Base-by-base conservation (phyloP, 2,329 filamentous ascomycete species). In the Curvularia hawaiiensis region DNA sequence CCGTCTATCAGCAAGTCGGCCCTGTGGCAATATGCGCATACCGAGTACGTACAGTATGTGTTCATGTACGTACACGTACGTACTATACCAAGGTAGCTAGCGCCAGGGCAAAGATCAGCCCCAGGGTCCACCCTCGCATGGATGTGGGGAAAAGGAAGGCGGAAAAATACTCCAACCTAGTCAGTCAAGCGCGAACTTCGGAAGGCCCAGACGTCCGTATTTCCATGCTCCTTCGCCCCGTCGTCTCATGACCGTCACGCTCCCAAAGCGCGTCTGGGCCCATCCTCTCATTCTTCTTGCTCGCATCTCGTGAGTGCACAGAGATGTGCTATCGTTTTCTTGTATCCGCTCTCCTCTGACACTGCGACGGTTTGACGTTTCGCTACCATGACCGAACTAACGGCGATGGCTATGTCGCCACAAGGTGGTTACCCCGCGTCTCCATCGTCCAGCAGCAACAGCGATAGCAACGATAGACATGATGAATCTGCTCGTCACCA, bases 181-280 rank as follows among this genome's bases (percentile, higher is more conserved):
- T 9, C 26, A 28, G 4, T 28, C 26, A 28, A 18, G 22, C n/a
- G 35, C 33, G 38, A 16, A 50, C 20, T 14, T 43, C 47, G 52
- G 52, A 51, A 51, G 22, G 52, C 52, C 52, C 52, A 55, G 39
- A 16, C 22, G 24, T 55, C 58, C 55, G 61, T 43, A 20, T 44
- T 41, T 56, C 48, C 52, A 38, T 18, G 35, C 31, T 14, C 41
- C 14, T 16, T 24, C 54, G 4, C 22, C 2, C 22, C 22, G 22
- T 24, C 40, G 53, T 61, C 61, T 58, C 60, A 63, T 65, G 62
- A 63, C 50, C 52, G 47, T 48, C 53, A 59, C 54, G 52, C 41
- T 16, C 12, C 3, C 8, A 38, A 16, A 11, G 30, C 30, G 16
- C 33, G n/a, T 35, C 33, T 35, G 33, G 12, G 14, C 40, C 16